These are phyloP conservation scores for Fusarium anthophilum DNA, from an alignment of 2,329 filamentous ascomycete species.

Conservation along the genomic window DNA sequence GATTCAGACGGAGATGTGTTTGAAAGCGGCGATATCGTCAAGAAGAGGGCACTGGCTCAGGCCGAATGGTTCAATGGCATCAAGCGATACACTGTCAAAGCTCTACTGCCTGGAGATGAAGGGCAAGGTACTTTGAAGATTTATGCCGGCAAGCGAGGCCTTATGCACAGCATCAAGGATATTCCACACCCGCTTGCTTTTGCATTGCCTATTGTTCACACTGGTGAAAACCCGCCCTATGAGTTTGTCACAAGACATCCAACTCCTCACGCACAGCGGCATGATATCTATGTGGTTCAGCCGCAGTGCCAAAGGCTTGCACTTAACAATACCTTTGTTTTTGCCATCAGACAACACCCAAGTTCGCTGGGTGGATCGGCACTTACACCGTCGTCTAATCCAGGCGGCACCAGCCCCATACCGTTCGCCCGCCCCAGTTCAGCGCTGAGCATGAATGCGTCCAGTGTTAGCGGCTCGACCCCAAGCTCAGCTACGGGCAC, in stretches of 20 bases:
- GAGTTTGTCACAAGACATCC: constrained; percentile 94
- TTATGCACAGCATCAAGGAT: constrained; percentile 98
- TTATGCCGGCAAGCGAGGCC: constrained; percentile 90
- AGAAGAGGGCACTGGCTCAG: constrained; percentile 88
- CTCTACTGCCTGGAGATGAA: constrained; percentile 89
- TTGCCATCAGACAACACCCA: constrained; percentile 92
- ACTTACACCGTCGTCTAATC: constrained; percentile 58
- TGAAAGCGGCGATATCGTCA: constrained; percentile 87
- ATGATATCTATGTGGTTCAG: constrained; percentile 96
- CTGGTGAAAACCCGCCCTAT: constrained; percentile 91
- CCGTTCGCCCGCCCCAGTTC: constrained; percentile 70
- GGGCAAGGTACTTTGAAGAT: constrained; percentile 88
- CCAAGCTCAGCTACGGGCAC: constrained; percentile 63
- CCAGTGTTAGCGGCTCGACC: constrained; percentile 66
- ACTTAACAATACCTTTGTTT: constrained; percentile 97
- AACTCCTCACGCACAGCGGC: constrained; percentile 95
- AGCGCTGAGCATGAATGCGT: constrained; percentile 71
- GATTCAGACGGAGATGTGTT: constrained; percentile 93
- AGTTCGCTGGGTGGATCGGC: constrained; percentile 58
- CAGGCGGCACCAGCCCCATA: constrained; percentile 63
- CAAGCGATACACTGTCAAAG: constrained; percentile 95
- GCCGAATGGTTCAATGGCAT: constrained; percentile 88
- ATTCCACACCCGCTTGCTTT: constrained; percentile 93
- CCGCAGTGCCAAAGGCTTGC: constrained; percentile 90
- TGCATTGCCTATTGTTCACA: constrained; percentile 88